Percentiles rank a stretch among this genome's conserved stretches.
phyloP scores from a whole-genome alignment of 140 eudicot genomes.

The Erigeron philadelphicus region DNA sequence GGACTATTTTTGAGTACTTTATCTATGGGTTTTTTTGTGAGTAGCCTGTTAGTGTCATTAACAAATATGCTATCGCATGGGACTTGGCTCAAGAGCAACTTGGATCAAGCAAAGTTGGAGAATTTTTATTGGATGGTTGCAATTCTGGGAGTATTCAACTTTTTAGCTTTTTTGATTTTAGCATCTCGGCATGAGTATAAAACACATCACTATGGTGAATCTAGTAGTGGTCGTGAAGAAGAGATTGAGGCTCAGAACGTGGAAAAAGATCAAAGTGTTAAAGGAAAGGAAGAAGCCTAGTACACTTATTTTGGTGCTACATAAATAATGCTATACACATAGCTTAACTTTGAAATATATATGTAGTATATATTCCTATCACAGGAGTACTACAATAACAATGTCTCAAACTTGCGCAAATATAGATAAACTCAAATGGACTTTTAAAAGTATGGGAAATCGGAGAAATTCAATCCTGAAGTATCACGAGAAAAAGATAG shows the following conservation, averaged over 20 bases:
- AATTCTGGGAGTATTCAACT: slow-evolving; percentile 45
- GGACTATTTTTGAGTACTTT: slow-evolving; percentile 54
- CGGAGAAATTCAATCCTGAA: background rate
- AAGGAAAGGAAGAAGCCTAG: slow-evolving; percentile 19
- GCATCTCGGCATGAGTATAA: slow-evolving; percentile 59
- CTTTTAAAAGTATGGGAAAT: background rate
- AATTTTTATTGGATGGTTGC: slow-evolving; percentile 86
- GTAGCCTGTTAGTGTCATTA: slow-evolving; percentile 62
- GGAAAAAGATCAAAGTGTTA: slow-evolving; percentile 6
- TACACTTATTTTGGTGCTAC: background rate
- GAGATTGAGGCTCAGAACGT: slow-evolving; percentile 19
- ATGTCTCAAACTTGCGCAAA: background rate
- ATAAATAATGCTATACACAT: background rate
- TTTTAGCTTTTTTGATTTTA: slow-evolving; percentile 37
- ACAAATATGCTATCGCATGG: slow-evolving; percentile 38
- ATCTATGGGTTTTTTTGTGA: slow-evolving; percentile 62
- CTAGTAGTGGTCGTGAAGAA: slow-evolving; percentile 10
- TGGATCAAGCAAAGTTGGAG: slow-evolving; percentile 49
- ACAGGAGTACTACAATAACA: background rate
- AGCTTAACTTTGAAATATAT: background rate
- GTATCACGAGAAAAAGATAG: background rate
- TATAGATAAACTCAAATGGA: slow-evolving; percentile 2
- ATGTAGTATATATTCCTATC: background rate
- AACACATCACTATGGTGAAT: slow-evolving; percentile 23
- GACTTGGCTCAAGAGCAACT: slow-evolving; percentile 53